These are phyloP conservation scores for Candida pseudofarinosa DNA, from an alignment of 805 yeast species.

Conservation along the genomic window DNA sequence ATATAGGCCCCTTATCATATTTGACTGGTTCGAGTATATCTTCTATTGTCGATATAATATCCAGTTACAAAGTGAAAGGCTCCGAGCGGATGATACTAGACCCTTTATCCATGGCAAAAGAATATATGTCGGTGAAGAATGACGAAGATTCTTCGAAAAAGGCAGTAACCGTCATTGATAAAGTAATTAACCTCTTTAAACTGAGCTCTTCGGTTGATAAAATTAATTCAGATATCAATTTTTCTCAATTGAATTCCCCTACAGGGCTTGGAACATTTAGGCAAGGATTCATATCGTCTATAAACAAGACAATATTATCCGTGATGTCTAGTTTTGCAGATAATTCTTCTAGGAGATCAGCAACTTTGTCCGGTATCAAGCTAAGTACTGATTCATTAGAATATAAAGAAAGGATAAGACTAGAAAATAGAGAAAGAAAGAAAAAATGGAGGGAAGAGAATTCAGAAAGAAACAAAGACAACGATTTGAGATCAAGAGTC, in stretches of 20 bases:
- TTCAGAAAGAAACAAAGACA: constrained; percentile 76
- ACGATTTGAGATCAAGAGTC: constrained; percentile 78
- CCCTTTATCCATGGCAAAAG: constrained; percentile 29
- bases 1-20: constrained; percentile 9
- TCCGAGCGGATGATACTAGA: constrained; percentile 22
- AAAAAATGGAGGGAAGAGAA: constrained; percentile 82
- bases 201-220: constrained; percentile 3
- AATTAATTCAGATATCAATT: not conserved
- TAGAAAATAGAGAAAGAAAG: constrained; percentile 73
- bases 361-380: constrained; percentile 16
- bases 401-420: constrained; percentile 53
- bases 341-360: constrained; percentile 12
- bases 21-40: constrained; percentile 8
- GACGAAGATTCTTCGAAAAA: constrained; percentile 9
- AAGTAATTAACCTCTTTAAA: constrained; percentile 15
- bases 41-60: constrained; percentile 16
- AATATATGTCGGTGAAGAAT: constrained; percentile 18
- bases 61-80: constrained; percentile 18
- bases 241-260: not conserved
- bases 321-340: constrained; percentile 22
- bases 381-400: constrained; percentile 31
- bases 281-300: constrained; percentile 9
- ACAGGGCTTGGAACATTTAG: constrained; percentile 2
- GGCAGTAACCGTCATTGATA: constrained; percentile 22
- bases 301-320: constrained; percentile 17